Percentiles rank a stretch among this genome's conserved stretches.
Evolutionary conservation across 2,329 filamentous ascomycete species (phyloP).

Genomic region (Cladosporium sp.): DNA sequence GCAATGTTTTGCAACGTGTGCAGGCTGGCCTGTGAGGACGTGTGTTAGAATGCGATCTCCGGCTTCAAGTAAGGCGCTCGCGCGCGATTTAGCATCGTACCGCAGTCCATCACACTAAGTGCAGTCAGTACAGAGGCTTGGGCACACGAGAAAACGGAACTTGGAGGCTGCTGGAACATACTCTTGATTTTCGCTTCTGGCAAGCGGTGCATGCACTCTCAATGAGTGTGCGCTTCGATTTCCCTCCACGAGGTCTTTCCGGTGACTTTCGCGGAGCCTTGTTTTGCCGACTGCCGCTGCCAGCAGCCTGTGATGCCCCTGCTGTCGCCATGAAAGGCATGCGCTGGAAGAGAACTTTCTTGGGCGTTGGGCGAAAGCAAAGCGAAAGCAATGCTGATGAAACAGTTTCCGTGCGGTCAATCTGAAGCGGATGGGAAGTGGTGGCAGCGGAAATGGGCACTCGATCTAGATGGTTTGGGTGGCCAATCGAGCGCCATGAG

Average conservation of each 20-base stretch:
- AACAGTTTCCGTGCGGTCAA: no score
- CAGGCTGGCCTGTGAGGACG: conserved; percentile 24
- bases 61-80: no score
- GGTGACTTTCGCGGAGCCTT: conserved; percentile 6
- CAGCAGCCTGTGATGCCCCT: no score
- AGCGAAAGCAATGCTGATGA: no score
- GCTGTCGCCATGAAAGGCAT: no score
- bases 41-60: background rate
- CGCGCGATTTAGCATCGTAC: conserved; percentile 13
- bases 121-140: conserved; percentile 11
- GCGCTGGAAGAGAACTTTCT: no score
- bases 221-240: conserved; percentile 23
- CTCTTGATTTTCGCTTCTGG: conserved; percentile 21
- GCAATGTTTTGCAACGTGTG: conserved; percentile 26
- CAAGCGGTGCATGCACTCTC: conserved; percentile 23
- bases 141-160: background rate
- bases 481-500: no score
- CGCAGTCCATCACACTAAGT: conserved; percentile 24
- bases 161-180: conserved; percentile 9
- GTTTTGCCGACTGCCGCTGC: no score
- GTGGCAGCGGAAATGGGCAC: no score
- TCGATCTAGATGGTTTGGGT: no score
- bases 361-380: no score
- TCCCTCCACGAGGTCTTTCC: conserved; percentile 7
- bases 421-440: no score